Conservation (phyloP, 495 filamentous ascomycete genomes). For the Penicillium canariense region DNA sequence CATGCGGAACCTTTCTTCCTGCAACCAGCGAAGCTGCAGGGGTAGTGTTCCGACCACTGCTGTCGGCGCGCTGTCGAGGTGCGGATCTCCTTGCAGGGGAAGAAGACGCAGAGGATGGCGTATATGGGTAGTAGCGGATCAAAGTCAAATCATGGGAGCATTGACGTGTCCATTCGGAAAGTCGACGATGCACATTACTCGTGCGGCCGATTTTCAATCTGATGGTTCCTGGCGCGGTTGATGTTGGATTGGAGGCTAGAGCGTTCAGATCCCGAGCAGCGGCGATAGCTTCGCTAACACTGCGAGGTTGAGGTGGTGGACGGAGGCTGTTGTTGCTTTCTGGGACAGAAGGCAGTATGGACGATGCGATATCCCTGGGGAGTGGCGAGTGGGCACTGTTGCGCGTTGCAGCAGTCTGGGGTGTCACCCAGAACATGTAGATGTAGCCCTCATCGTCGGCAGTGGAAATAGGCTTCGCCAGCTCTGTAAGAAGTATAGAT, state of each 20-base stretch:
- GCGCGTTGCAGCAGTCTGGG: slow-evolving; percentile 43
- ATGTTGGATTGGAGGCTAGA: slow-evolving; percentile 33
- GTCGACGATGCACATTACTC: slow-evolving; percentile 81
- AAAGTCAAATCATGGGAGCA: slow-evolving; percentile 85
- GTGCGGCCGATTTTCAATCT: slow-evolving; percentile 92
- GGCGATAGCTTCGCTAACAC: slow-evolving; percentile 63
- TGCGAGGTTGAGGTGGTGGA: slow-evolving; percentile 47
- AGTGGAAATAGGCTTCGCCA: slow-evolving; percentile 76
- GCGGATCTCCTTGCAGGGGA: slow-evolving; percentile 16
- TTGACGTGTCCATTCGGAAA: slow-evolving; percentile 91
- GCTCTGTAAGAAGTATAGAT: slow-evolving; percentile 64
- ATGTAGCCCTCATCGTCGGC: slow-evolving; percentile 89
- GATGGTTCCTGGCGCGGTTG: slow-evolving; percentile 47
- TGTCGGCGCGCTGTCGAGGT: slow-evolving; percentile 6
- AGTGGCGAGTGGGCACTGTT: slow-evolving; percentile 32
- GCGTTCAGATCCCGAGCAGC: slow-evolving; percentile 50
- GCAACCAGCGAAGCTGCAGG: slow-evolving; percentile 22
- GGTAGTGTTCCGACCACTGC: background rate
- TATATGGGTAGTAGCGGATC: slow-evolving; percentile 89
- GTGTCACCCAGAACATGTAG: slow-evolving; percentile 93
- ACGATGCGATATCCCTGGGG: slow-evolving; percentile 56
- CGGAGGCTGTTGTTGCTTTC: slow-evolving; percentile 11
- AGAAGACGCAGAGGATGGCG: slow-evolving; percentile 49
- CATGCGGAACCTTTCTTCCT: slow-evolving; percentile 75
- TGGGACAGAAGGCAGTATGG: slow-evolving; percentile 51